phyloP scores from a whole-genome alignment of 805 yeast genomes.

The Tetrapisispora arboricola region DNA sequence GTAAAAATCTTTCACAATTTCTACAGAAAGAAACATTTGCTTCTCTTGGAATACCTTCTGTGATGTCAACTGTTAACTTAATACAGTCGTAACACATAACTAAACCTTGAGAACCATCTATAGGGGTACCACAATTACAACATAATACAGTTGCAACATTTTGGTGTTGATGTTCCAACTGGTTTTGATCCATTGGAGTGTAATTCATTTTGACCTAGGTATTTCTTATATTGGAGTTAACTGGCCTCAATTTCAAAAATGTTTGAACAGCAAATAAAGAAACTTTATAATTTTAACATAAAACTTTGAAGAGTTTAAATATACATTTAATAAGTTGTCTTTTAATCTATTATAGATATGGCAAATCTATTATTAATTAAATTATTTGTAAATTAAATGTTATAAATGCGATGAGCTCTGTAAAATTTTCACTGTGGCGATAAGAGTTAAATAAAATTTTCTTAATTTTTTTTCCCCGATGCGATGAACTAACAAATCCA shows the following conservation, averaged over 20 bases:
- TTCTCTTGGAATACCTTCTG: conserved; percentile 90
- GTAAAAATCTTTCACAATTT: conserved; percentile 91
- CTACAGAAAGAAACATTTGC: conserved; percentile 89
- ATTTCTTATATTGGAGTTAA: no score
- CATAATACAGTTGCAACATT: conserved; percentile 80
- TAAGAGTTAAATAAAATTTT: background rate
- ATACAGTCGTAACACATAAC: conserved; percentile 98
- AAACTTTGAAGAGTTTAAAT: no score
- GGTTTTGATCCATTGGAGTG: conserved; percentile 28
- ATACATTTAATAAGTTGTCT: no score
- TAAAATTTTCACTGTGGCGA: conserved; percentile 2
- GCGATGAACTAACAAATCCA: no score
- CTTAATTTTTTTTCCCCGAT: no score
- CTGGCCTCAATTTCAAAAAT: no score
- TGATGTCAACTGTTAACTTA: conserved; percentile 83
- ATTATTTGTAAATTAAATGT: background rate
- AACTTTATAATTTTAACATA: no score
- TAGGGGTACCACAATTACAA: conserved; percentile 97
- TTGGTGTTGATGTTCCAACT: conserved; percentile 25
- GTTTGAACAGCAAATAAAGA: no score
- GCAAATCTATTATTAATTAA: background rate
- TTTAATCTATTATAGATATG: background rate
- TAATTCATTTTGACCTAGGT: conserved; percentile 29
- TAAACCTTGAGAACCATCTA: conserved; percentile 88
- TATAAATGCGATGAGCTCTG: conserved; percentile 4